Evolutionary conservation across 495 filamentous ascomycete species (phyloP).

Genomic region (Lophiotrema nucula): DNA sequence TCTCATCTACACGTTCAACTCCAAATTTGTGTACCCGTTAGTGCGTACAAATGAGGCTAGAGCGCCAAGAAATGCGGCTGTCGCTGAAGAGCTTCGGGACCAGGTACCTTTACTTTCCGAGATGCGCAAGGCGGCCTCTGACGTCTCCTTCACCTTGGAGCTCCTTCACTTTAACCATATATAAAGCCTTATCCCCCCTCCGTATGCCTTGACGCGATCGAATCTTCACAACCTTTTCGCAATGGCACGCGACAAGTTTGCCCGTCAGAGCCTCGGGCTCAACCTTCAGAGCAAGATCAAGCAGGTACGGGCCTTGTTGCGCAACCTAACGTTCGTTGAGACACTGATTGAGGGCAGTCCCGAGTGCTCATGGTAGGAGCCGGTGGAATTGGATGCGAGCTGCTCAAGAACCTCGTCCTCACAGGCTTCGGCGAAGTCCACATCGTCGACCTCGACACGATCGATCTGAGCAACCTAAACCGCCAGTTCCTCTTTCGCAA

Average conservation of each 20-base stretch:
- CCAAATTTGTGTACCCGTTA: background rate
- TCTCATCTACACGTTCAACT: too few species aligned
- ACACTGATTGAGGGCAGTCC: conserved; percentile 58
- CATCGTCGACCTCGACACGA: conserved; percentile 96
- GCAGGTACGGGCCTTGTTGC: conserved; percentile 51
- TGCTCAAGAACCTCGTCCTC: conserved; percentile 93
- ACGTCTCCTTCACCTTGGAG: too few species aligned
- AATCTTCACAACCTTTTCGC: background rate
- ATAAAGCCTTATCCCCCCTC: background rate
- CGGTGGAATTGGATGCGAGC: conserved; percentile 95
- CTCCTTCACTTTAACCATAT: too few species aligned
- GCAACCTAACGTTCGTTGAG: background rate
- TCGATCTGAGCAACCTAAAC: conserved; percentile 96
- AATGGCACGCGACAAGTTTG: conserved; percentile 40
- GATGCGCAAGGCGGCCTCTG: too few species aligned
- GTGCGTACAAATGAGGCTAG: background rate
- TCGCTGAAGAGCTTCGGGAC: conserved; percentile 1
- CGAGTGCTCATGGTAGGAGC: conserved; percentile 92
- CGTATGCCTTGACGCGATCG: conserved; percentile 15
- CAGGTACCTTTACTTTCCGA: background rate
- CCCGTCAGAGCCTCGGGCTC: conserved; percentile 63
- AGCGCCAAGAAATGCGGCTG: conserved; percentile 5
- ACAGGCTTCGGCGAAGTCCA: conserved; percentile 94
- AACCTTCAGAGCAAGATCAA: conserved; percentile 61
- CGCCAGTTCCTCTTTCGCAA: conserved; percentile 96